phyloP scores from a whole-genome alignment of 345 rosid genomes.

The Dipteronia dyeriana region DNA sequence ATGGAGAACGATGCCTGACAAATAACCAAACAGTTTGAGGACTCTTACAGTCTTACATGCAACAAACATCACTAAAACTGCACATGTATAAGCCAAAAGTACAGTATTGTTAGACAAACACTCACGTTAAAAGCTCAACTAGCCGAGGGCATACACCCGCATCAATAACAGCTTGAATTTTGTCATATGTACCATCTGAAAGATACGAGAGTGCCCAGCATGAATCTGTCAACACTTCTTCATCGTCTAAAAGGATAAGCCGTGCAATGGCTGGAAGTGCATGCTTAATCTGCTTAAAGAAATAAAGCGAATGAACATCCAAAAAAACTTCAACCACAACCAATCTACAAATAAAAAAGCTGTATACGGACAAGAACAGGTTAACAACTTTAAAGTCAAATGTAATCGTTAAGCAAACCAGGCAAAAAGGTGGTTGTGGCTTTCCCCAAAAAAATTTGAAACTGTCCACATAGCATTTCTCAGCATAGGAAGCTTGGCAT shows the following conservation, averaged over 20 bases:
- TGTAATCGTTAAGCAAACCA: slow-evolving; percentile 42
- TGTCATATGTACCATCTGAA: slow-evolving; percentile 79
- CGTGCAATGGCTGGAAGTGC: slow-evolving; percentile 72
- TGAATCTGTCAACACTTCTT: slow-evolving; percentile 83
- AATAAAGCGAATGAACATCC: neutral
- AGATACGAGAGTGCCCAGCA: slow-evolving; percentile 84
- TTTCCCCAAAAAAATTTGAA: slow-evolving; percentile 85
- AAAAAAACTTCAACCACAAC: neutral
- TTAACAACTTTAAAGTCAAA: slow-evolving; percentile 15
- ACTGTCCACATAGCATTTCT: slow-evolving; percentile 91
- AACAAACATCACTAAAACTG: neutral
- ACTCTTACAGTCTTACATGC: neutral
- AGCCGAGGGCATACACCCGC: slow-evolving; percentile 72
- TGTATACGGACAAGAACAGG: neutral
- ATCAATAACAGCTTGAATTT: slow-evolving; percentile 75
- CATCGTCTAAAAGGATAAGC: slow-evolving; percentile 67
- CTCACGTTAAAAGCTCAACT: slow-evolving; percentile 69
- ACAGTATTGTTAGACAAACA: slow-evolving; percentile 1
- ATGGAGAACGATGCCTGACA: slow-evolving; percentile 65
- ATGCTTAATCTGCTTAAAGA: slow-evolving; percentile 52
- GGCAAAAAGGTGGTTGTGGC: slow-evolving; percentile 72
- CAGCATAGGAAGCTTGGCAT: slow-evolving; percentile 75
- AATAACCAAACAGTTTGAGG: neutral
- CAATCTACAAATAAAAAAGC: neutral
- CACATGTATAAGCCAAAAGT: slow-evolving; percentile 1